Evolutionary conservation across 352 stramenopile genomes (phyloP).

Genomic region (Aphanomyces stellatus): DNA sequence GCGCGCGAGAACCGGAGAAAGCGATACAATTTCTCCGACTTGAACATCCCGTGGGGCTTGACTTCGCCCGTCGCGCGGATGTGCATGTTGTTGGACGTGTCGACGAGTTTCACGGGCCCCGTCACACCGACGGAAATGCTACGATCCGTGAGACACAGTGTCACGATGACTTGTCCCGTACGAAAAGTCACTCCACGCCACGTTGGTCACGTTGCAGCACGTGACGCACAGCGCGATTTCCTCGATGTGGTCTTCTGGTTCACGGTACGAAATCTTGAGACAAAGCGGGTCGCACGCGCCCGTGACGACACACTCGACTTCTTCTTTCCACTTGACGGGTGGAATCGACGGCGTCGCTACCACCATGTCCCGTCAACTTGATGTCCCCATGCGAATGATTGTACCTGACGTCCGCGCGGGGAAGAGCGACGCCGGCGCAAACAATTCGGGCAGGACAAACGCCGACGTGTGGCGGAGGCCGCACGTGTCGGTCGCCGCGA

Average conservation of each 20-base stretch:
- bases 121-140: slow-evolving; percentile 38
- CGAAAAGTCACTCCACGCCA: slow-evolving; percentile 54
- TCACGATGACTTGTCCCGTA: neutral
- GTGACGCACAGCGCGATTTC: slow-evolving; percentile 38
- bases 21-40: slow-evolving; percentile 54
- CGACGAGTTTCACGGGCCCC: slow-evolving; percentile 40
- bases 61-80: slow-evolving; percentile 42
- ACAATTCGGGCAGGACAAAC: slow-evolving; percentile 10
- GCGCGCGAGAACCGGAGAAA: slow-evolving; percentile 48
- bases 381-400: neutral
- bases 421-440: neutral
- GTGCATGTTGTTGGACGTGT: slow-evolving; percentile 48
- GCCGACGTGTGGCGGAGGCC: neutral
- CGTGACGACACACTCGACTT: slow-evolving; percentile 29
- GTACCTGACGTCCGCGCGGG: neutral
- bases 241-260: slow-evolving; percentile 36
- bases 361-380: neutral
- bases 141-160: neutral
- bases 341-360: neutral
- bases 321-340: neutral
- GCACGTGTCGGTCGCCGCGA: neutral
- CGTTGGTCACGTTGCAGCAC: slow-evolving; percentile 59
- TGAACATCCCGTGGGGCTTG: slow-evolving; percentile 46
- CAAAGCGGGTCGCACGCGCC: slow-evolving; percentile 52
- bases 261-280: slow-evolving; percentile 45